Percentiles rank a stretch among this genome's conserved stretches.
Evolutionary conservation across 768 basidiomycete genomes (phyloP).

Genomic region (Agaricus sinodeliciosus): DNA sequence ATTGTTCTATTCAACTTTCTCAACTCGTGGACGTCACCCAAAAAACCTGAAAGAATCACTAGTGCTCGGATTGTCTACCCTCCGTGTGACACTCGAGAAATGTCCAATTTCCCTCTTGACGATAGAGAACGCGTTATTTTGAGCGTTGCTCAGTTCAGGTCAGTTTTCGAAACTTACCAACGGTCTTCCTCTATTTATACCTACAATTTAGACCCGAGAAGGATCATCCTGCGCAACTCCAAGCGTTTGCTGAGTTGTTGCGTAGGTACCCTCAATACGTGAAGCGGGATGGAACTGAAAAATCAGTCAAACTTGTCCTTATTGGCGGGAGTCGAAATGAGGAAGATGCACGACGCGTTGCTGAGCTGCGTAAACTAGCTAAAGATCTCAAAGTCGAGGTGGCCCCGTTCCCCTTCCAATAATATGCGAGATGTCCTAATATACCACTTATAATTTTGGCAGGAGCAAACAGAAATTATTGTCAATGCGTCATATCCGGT

Average conservation of each 20-base stretch:
- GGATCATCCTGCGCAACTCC: constrained; percentile 78
- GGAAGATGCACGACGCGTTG: constrained; percentile 66
- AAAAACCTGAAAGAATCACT: neutral
- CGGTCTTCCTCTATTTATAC: neutral
- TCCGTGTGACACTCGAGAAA: constrained; percentile 80
- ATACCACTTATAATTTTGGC: constrained; percentile 14
- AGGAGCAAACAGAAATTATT: constrained; percentile 72
- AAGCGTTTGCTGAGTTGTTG: constrained; percentile 58
- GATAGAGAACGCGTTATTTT: constrained; percentile 61
- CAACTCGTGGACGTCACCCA: constrained; percentile 18
- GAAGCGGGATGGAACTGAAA: constrained; percentile 13
- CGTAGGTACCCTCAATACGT: constrained; percentile 52
- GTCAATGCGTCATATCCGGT: constrained; percentile 77
- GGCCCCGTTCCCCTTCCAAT: neutral
- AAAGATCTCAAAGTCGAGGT: constrained; percentile 62
- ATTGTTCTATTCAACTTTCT: constrained; percentile 25
- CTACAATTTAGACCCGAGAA: constrained; percentile 79
- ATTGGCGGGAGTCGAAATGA: constrained; percentile 83
- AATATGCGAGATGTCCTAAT: neutral
- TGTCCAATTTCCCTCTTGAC: constrained; percentile 49
- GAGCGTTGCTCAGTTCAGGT: constrained; percentile 93
- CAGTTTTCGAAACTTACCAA: constrained; percentile 12
- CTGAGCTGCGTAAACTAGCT: constrained; percentile 50
- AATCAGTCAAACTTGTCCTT: constrained; percentile 55
- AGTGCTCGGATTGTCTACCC: constrained; percentile 69